Conservation (phyloP, 345 rosid genomes). For the Citrus glauca region DNA sequence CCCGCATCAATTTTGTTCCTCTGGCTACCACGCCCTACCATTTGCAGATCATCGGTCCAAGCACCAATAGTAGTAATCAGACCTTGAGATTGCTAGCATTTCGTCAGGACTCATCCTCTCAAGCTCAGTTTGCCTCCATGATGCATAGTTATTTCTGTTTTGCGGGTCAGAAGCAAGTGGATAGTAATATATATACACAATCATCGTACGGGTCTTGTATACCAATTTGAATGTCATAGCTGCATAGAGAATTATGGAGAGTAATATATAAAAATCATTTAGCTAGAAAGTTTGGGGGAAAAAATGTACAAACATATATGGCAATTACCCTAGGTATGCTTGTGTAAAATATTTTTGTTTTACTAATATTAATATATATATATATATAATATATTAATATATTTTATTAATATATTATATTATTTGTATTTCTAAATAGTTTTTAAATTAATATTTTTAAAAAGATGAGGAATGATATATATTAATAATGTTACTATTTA, state of each 20-base stretch:
- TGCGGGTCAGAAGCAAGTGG: slow-evolving; percentile 74
- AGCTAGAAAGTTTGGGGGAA: not conserved
- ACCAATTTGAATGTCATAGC: slow-evolving; percentile 77
- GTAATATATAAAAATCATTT: not conserved
- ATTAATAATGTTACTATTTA: no score
- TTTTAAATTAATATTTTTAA: no score
- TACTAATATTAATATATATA: no score
- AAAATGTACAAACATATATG: no score
- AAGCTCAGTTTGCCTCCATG: slow-evolving; percentile 80
- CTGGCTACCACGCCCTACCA: no score
- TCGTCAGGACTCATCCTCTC: slow-evolving; percentile 81
- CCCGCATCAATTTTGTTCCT: no score
- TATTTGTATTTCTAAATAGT: no score
- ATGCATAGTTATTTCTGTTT: slow-evolving; percentile 63
- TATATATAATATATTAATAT: no score
- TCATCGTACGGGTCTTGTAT: slow-evolving; percentile 84
- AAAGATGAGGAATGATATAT: no score
- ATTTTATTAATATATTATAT: no score
- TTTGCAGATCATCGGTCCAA: slow-evolving; percentile 30
- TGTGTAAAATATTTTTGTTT: no score
- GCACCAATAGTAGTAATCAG: slow-evolving; percentile 94
- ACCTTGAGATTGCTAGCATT: slow-evolving; percentile 62
- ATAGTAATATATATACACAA: slow-evolving; percentile 40
- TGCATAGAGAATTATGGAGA: slow-evolving; percentile 5
- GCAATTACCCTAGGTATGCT: no score